phyloP scores from a whole-genome alignment of 2,329 filamentous ascomycete species.

The Exophiala sideris region DNA sequence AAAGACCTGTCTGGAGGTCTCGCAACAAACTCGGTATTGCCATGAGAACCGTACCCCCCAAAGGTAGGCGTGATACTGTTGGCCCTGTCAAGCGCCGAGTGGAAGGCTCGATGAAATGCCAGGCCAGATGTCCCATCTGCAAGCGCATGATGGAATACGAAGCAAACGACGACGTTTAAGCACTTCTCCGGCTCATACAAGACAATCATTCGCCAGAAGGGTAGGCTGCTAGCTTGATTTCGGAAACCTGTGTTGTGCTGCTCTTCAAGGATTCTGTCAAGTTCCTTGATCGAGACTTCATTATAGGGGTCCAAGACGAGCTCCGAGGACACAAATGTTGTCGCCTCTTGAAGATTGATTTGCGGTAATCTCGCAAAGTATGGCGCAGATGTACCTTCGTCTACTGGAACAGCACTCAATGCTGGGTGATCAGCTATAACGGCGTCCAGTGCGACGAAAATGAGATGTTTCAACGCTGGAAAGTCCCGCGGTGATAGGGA shows the following conservation, averaged over 20 bases:
- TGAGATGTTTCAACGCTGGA: neutral
- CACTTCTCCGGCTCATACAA: neutral
- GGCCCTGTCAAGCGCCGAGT: slow-evolving; percentile 32
- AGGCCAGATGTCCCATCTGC: slow-evolving; percentile 46
- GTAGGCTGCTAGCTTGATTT: neutral
- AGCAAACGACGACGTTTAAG: slow-evolving; percentile 40
- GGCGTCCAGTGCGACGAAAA: neutral
- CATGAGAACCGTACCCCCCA: too few relatives aligned
- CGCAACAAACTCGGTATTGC: too few relatives aligned
- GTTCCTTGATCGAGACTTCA: neutral
- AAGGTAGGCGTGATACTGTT: too few relatives aligned
- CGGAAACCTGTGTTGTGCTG: slow-evolving; percentile 2
- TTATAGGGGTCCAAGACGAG: too few relatives aligned
- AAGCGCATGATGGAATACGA: slow-evolving; percentile 48
- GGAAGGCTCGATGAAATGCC: slow-evolving; percentile 44
- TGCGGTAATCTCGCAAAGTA: neutral
- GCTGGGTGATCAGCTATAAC: neutral
- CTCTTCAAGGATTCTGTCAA: neutral
- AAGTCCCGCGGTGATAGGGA: neutral
- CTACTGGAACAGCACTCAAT: neutral
- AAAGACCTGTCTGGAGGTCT: neutral
- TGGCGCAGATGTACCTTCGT: neutral
- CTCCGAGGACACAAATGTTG: neutral
- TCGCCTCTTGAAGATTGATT: neutral
- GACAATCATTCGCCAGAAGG: slow-evolving; percentile 1